These are phyloP conservation scores for Xanthoparmelia taractica DNA, from an alignment of 495 filamentous ascomycete genomes.

Conservation along the genomic window DNA sequence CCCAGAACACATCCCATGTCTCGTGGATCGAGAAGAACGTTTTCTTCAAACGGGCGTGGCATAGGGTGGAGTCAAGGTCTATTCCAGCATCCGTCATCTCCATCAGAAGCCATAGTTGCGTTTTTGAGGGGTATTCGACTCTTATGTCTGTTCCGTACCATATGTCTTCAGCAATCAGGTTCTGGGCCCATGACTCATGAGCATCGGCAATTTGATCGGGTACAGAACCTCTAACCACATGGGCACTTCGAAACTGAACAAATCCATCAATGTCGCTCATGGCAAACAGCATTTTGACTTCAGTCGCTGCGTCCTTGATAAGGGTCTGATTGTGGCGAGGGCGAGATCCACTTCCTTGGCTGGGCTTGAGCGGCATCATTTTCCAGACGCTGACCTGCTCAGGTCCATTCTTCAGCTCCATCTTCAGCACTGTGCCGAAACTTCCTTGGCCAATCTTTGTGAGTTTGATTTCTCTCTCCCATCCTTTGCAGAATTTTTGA, in stretches of 20 bases:
- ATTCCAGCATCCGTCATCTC: conserved; percentile 83
- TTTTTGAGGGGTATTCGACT: conserved; percentile 46
- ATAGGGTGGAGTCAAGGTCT: conserved; percentile 58
- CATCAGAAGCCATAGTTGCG: conserved; percentile 69
- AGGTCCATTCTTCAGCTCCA: conserved; percentile 36
- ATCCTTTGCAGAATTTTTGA: conserved; percentile 6
- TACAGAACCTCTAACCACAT: conserved; percentile 63
- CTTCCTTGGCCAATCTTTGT: conserved; percentile 46
- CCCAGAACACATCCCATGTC: conserved; percentile 72
- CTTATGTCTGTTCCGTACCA: neutral
- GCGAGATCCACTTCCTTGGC: conserved; percentile 38
- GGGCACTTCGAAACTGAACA: conserved; percentile 75
- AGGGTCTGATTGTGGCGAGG: conserved; percentile 35
- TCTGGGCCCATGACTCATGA: neutral
- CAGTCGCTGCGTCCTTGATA: conserved; percentile 51
- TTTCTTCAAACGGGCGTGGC: conserved; percentile 26
- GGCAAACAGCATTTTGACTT: conserved; percentile 67
- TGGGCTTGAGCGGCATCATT: conserved; percentile 41
- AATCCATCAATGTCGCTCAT: conserved; percentile 80
- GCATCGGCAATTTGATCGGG: conserved; percentile 27
- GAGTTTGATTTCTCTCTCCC: conserved; percentile 30
- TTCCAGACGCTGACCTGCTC: conserved; percentile 42
- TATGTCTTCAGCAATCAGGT: neutral
- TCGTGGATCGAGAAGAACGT: neutral
- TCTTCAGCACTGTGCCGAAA: conserved; percentile 46